Evolutionary conservation across 179 eudicot species (phyloP), one percentile per base, ranked within the genome.

Genomic region (Carnegiea gigantea): DNA sequence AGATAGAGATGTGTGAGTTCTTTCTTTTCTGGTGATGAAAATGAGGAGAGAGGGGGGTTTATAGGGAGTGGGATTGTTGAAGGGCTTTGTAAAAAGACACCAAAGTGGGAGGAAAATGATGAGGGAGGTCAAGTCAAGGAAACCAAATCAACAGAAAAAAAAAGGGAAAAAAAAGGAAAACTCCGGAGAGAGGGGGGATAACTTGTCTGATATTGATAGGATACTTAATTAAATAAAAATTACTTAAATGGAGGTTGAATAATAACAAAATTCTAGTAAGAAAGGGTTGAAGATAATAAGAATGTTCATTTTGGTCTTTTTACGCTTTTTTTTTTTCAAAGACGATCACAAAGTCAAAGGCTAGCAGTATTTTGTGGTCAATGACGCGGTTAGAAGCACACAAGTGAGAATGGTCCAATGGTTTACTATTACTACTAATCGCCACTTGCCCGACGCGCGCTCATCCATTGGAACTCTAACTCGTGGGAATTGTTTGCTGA

Each of bases 81-180:
- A 30, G 59, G 10, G 20, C 14, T 15, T n/a, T 12, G 18, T 9
- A 33, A 38, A 51, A 68, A 68, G 51, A 79, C 77, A 79, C 59
- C 20, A 83, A 51, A 83, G 82, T 79, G 79, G 76, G 28, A 28
- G 76, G 74, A 76, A 70, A 85, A 75, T 33, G 62, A 11, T n/a
- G 46, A 30, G 48, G 49, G 67, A 9, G 30, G 0, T 28, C 0
- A 28, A 28, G 30, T 28, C 30, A 28, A 28, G 30, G 68, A 18
- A 54, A 48, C 43, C 43, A 38, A 38, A 10, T 51, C 13, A 51
- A 51, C 5, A 51, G 5, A 54, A 28, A 28, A 28, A 28, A 54
- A 54, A 15, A 54, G 60, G 60, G 21, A 60, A 60, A 81, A 23
- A 33, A 30, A 79, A 20, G 33, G 70, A 80, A 78, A 60, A 84